phyloP scores from a whole-genome alignment of 2,329 filamentous ascomycete species.

The Knufia fluminis region DNA sequence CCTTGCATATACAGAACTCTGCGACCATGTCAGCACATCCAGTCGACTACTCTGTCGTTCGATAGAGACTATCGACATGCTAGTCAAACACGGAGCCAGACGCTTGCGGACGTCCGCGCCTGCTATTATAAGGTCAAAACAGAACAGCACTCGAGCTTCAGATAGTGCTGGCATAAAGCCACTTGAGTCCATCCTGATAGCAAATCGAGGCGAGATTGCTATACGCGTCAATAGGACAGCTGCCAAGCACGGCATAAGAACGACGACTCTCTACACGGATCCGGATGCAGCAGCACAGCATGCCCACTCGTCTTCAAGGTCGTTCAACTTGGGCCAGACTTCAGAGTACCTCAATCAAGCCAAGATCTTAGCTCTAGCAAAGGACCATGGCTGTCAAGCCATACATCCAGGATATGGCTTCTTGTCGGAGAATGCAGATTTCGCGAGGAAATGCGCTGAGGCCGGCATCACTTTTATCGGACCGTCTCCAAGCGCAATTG shows the following conservation, averaged over 20 bases:
- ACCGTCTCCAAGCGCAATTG: constrained; percentile 66
- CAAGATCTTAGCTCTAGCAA: constrained; percentile 80
- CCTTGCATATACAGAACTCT: too few species aligned
- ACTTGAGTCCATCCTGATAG: constrained; percentile 54
- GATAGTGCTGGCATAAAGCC: constrained; percentile 9
- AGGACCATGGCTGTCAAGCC: constrained; percentile 75
- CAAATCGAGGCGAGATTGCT: constrained; percentile 94
- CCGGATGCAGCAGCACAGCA: constrained; percentile 83
- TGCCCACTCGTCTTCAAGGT: constrained; percentile 71
- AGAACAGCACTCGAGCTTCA: constrained; percentile 4
- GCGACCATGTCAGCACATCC: too few species aligned
- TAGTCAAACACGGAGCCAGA: background rate
- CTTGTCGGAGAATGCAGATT: constrained; percentile 72
- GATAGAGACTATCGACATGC: background rate
- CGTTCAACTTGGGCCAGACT: constrained; percentile 72
- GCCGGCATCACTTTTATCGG: constrained; percentile 92
- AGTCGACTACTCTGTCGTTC: background rate
- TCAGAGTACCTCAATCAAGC: constrained; percentile 89
- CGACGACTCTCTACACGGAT: constrained; percentile 90
- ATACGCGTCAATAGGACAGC: constrained; percentile 86
- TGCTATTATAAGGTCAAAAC: background rate
- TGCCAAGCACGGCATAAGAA: constrained; percentile 75
- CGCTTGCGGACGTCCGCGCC: background rate
- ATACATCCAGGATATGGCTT: constrained; percentile 96
- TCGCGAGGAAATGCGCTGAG: constrained; percentile 78